Percentiles rank a stretch among this genome's conserved stretches.
Evolutionary conservation across 2,329 filamentous ascomycete species (phyloP).

Genomic region (Lecanicillium sp.): DNA sequence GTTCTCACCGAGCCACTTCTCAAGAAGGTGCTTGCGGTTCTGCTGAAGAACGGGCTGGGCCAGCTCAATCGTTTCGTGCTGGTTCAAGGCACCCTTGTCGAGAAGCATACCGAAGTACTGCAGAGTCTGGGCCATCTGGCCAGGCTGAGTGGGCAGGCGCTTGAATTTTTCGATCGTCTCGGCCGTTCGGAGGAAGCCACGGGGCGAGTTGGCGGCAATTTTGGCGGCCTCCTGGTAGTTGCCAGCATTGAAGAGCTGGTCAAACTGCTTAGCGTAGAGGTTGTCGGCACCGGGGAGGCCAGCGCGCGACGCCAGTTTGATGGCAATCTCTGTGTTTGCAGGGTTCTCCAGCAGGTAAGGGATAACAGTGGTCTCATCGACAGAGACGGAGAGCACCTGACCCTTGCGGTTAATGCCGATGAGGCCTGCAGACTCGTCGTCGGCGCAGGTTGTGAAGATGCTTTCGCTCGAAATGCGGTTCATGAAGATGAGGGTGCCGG

Average conservation of each 20-base stretch:
- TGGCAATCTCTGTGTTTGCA: slow-evolving; percentile 84
- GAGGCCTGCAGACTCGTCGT: slow-evolving; percentile 78
- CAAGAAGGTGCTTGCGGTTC: slow-evolving; percentile 88
- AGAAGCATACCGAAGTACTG: slow-evolving; percentile 97
- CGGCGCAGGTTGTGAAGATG: slow-evolving; percentile 88
- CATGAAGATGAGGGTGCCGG: slow-evolving; percentile 95
- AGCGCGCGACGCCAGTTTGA: slow-evolving; percentile 92
- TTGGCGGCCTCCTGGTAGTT: slow-evolving; percentile 87
- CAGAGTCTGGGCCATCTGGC: slow-evolving; percentile 86
- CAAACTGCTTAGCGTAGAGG: slow-evolving; percentile 87
- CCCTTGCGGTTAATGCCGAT: slow-evolving; percentile 96
- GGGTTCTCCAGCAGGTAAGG: slow-evolving; percentile 95
- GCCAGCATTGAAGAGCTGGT: slow-evolving; percentile 71
- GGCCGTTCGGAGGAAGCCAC: slow-evolving; percentile 87
- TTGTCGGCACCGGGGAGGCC: slow-evolving; percentile 91
- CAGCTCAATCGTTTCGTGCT: slow-evolving; percentile 88
- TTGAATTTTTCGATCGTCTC: slow-evolving; percentile 98
- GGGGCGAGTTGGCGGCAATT: slow-evolving; percentile 91
- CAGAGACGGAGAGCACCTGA: slow-evolving; percentile 87
- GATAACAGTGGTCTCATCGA: slow-evolving; percentile 87
- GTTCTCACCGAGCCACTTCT: slow-evolving; percentile 96
- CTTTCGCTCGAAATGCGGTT: slow-evolving; percentile 99
- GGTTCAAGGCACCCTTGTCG: slow-evolving; percentile 89
- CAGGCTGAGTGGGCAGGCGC: slow-evolving; percentile 68
- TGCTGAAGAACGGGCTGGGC: slow-evolving; percentile 88